phyloP scores from a whole-genome alignment of 2,329 filamentous ascomycete genomes.

The Trichoderma sp. region DNA sequence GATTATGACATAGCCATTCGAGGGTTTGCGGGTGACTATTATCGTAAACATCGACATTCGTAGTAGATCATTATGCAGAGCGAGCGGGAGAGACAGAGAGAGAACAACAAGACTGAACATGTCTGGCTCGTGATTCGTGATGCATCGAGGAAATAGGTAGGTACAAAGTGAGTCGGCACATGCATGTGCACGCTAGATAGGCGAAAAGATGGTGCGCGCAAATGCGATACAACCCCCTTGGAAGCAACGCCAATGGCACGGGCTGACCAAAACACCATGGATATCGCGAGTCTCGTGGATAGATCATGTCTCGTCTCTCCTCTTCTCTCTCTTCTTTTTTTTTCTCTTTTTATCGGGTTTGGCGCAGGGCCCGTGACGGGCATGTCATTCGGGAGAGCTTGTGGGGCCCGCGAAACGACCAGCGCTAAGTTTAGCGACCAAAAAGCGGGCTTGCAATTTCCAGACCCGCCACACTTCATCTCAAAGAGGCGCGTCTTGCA shows the following conservation, averaged over 20 bases:
- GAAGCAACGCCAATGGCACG: not conserved
- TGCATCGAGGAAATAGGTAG: not conserved
- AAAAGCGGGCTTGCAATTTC: constrained; percentile 21
- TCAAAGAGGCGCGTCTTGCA: constrained; percentile 12
- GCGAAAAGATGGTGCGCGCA: not conserved
- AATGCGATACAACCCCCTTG: not conserved
- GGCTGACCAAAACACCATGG: constrained; percentile 8
- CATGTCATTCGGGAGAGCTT: constrained; percentile 21
- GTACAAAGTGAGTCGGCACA: not conserved
- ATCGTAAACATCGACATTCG: not conserved
- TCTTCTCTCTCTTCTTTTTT: not conserved
- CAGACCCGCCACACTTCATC: constrained; percentile 14
- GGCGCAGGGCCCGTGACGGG: constrained; percentile 20
- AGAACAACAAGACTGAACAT: not conserved
- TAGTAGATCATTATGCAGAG: not conserved
- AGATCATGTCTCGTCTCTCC: constrained; percentile 1
- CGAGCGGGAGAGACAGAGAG: not conserved
- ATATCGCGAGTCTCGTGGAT: constrained; percentile 17
- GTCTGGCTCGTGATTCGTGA: not conserved
- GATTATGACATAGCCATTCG: constrained; percentile 19
- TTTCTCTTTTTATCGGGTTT: constrained; percentile 2
- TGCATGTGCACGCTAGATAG: not conserved
- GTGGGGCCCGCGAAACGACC: constrained; percentile 10
- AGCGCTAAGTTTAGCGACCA: constrained; percentile 17
- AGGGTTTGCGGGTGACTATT: not conserved